phyloP scores from a whole-genome alignment of 352 stramenopile genomes.

The Pythium apleroticum region DNA sequence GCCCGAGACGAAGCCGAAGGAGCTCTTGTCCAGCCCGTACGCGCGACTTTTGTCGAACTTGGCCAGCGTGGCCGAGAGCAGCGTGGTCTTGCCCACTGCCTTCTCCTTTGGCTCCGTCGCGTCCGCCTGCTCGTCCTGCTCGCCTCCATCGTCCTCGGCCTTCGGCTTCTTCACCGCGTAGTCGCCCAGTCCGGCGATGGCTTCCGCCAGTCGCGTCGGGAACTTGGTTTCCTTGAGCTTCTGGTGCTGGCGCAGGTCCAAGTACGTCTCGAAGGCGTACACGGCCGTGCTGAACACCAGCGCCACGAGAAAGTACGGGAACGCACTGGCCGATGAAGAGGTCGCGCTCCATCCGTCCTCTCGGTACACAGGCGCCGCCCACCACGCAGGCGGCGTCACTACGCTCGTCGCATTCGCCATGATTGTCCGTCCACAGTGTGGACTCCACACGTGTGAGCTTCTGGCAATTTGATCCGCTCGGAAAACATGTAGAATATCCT shows the following conservation, averaged over 20 bases:
- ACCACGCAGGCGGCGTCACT: constrained; percentile 35
- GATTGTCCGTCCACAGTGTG: neutral
- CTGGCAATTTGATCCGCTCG: neutral
- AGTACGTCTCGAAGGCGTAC: constrained; percentile 92
- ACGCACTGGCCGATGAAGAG: constrained; percentile 14
- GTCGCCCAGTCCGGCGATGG: constrained; percentile 49
- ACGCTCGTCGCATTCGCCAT: constrained; percentile 7
- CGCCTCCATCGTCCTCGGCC: constrained; percentile 19
- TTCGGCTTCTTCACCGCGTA: constrained; percentile 32
- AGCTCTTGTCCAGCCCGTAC: constrained; percentile 96
- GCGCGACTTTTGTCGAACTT: constrained; percentile 94
- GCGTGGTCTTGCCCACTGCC: constrained; percentile 16
- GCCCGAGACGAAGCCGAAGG: constrained; percentile 91
- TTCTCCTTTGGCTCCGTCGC: neutral
- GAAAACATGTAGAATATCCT: neutral
- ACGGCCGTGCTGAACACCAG: constrained; percentile 90
- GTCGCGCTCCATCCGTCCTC: constrained; percentile 51
- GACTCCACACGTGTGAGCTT: neutral
- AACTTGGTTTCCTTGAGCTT: constrained; percentile 85
- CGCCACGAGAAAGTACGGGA: constrained; percentile 72
- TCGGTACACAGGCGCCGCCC: constrained; percentile 48
- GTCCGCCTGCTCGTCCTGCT: neutral
- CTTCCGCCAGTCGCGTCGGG: constrained; percentile 49
- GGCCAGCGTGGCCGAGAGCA: constrained; percentile 82
- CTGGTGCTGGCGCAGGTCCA: constrained; percentile 91